Percentiles rank a stretch among this genome's conserved stretches.
Conservation (phyloP, 140 eudicot genomes). For the Anethum foeniculum region DNA sequence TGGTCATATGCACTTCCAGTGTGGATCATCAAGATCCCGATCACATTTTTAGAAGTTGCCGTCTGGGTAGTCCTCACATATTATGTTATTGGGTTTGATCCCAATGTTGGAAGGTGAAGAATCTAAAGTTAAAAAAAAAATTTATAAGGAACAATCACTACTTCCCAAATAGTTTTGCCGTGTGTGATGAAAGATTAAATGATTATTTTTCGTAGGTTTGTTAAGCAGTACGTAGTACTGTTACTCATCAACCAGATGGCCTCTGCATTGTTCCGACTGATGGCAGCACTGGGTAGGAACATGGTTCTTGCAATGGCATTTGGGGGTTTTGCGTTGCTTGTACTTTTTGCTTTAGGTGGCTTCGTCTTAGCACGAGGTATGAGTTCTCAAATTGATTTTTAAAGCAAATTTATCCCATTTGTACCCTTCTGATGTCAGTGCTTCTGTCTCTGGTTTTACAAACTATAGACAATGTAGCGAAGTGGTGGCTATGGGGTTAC, state of each 20-base stretch:
- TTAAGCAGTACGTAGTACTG: slow-evolving; percentile 47
- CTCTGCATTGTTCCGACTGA: slow-evolving; percentile 51
- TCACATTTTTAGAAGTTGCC: slow-evolving; percentile 50
- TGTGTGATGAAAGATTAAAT: neutral
- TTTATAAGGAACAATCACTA: no score
- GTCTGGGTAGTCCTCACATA: slow-evolving; percentile 60
- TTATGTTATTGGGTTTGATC: slow-evolving; percentile 75
- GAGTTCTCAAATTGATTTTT: neutral
- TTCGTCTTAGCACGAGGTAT: slow-evolving; percentile 59
- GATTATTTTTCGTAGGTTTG: slow-evolving; percentile 39
- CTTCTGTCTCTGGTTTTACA: neutral
- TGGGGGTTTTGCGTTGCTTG: slow-evolving; percentile 55
- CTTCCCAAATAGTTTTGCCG: neutral
- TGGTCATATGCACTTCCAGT: slow-evolving; percentile 78
- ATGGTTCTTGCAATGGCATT: slow-evolving; percentile 62
- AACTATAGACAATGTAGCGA: slow-evolving; percentile 44
- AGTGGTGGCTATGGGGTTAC: slow-evolving; percentile 91
- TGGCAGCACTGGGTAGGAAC: slow-evolving; percentile 60
- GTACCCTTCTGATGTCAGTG: slow-evolving; percentile 4
- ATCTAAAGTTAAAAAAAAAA: no score
- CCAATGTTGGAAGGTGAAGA: slow-evolving; percentile 44
- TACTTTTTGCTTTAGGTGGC: slow-evolving; percentile 57
- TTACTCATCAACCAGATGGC: slow-evolving; percentile 51
- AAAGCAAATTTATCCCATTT: neutral
- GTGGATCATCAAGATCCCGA: slow-evolving; percentile 69